Evolutionary conservation across 805 yeast genomes (phyloP), one percentile per base, ranked within the genome.

Genomic region (Hemisphaericaspora nanyangensis): DNA sequence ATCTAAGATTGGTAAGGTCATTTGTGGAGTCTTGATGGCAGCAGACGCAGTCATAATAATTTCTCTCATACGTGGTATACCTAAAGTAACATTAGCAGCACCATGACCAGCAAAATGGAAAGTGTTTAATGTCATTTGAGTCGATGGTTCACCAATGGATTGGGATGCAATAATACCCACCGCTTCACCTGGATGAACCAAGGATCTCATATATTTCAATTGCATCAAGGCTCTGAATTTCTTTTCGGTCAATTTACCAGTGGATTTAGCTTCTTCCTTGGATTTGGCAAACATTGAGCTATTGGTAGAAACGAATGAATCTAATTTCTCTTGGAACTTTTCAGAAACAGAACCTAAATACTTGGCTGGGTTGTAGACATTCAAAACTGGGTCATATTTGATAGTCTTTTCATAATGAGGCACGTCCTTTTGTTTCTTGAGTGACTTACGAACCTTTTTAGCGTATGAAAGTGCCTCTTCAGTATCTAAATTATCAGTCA

Each of bases 31-130:
- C 71, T 88, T 87, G 57, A 93, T 93, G 34, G 85, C 68, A 17
- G 96, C 80, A 43, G 96, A 87, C 16, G 99, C 99, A 10, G 99
- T 95, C 99, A 93, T 93, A 61, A 93, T 89, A 64, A 93, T 93
- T 77, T 93, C 99, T 79, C 99, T 85, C 87, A 93, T 82, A 79
- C 99, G 96, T 30, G 99, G 99, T 60, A 93, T 93, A 85, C 99
- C 99, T 55, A 93, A 76, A 0, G 99, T 93, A 48, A 93, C 99
- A 67, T 93, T 93, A 33, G 99, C 99, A 42, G 99, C 99, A 80
- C 99, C 99, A 70, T 95, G 99, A 63, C 99, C 99, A 54, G 99
- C 99, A 58, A 93, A 93, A 73, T 93, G 96, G 87, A 87, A 87
- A 34, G 96, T 87, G 63, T 87, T 87, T 56, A 87, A 77, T 13